Evolutionary conservation across 2,329 filamentous ascomycete genomes (phyloP), one percentile per base, ranked within the genome.

Genomic region (Diaporthe capsici): DNA sequence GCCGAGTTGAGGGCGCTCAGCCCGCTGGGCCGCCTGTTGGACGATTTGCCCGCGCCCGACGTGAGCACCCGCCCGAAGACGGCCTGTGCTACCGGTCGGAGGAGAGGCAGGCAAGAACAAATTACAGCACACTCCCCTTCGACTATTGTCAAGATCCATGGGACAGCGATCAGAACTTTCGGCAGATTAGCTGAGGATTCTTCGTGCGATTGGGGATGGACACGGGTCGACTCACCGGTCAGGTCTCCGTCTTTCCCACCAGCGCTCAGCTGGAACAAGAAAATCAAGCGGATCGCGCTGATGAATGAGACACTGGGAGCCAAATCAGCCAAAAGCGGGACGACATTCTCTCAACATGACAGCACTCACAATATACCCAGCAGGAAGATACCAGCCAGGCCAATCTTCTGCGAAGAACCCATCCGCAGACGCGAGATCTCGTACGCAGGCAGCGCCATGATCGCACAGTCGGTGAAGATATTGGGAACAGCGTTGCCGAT

Each of bases 381-480:
- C 34, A 70, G n/a, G 34, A 70, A 70, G 20, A 70, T 70, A 22
- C 65, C 65, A 70, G 65, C 65, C 34, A 70, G n/a, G 10, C 65
- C 65, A 13, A 70, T 17, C 15, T 70, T 70, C 65, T 70, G 65
- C 34, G 65, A 42, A 2, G 1, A 8, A 1, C 71, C 71, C 58
- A 73, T 65, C 2, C 61, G 47, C 15, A 73, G 34, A 22, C 61
- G 60, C 15, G 49, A 67, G 34, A 73, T 65, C 71, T 73, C 71
- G 10, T 67, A 73, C 31, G 53, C 53, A 25, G 71, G 71, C 34
- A 73, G 51, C 47, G 47, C 60, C 44, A 73, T 51, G 60, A 73
- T 73, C 9, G 61, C 58, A 22, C 44, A 63, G 28, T 73, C 71
- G n/a, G 61, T 67, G 22, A 73, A 28, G 47, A 73, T 73, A 8